Base-by-base conservation (phyloP, 768 basidiomycete genomes). In the Fomitopsis serialis region DNA sequence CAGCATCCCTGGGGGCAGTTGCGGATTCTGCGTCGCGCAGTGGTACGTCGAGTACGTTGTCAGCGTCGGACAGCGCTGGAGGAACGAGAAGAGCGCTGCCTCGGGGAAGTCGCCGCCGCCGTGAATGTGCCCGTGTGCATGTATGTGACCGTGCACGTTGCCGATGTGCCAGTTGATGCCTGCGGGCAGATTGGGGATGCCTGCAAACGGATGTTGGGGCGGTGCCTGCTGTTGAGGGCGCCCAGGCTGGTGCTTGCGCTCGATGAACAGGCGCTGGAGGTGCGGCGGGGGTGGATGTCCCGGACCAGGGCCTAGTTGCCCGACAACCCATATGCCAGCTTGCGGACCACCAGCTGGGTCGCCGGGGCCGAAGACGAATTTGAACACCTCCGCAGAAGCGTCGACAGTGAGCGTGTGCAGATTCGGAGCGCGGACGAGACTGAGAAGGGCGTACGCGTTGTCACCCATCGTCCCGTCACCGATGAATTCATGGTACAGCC, bases 331-430 rank as follows among this genome's bases (percentile, higher is more conserved):
- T 17, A 19, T 19, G 37, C 37, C 37, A 17, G 15, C 4, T 15
- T 15, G 15, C 37, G 19, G 13, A 19, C 7, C 15, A 6, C 5
- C 19, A 48, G 37, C 5, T 50, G 59, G 22, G 35, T n/a, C 17
- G 37, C 46, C 9, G 52, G 50, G 29, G 55, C 54, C 48, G 50
- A 48, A 61, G n/a, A 61, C 68, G 42, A 60, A 60, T 17, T 64
- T 64, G 59, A 75, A 70, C 17, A 75, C 68, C 42, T 72, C 69
- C 19, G 71, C 72, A 1, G 68, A 72, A 62, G 68, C 73, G 59
- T 78, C 77, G 45, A 78, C 66, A 45, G 70, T 71, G n/a, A 79
- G 63, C n/a, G 66, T 63, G 13, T 67, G 70, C 19, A 79, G 67
- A 2, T 66, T 64, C 11, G 63, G 59, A 0, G 68, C 74, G 32